A percentile compares a stretch with the other conserved stretches of the same genome.
Evolutionary conservation across 2,329 filamentous ascomycete genomes (phyloP).

Genomic region (Lecanicillium sp.): DNA sequence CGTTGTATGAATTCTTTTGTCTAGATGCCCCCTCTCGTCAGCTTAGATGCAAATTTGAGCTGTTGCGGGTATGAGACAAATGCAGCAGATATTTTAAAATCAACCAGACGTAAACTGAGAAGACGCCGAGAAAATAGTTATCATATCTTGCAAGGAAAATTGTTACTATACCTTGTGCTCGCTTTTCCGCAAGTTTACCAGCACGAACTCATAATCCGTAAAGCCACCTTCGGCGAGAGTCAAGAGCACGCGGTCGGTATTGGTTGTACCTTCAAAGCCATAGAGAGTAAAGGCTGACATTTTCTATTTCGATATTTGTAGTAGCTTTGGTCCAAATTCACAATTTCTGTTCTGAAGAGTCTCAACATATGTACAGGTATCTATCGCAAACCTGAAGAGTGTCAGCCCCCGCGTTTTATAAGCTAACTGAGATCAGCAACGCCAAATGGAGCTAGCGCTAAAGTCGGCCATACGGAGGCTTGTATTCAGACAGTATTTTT

Average conservation of each 20-base stretch:
- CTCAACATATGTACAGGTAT: no score
- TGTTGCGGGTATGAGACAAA: constrained; percentile 17
- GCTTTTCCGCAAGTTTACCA: constrained; percentile 28
- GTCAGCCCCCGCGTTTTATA: no score
- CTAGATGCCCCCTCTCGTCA: constrained; percentile 19
- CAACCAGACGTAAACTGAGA: no score
- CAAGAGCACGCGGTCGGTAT: constrained; percentile 33
- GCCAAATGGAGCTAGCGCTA: no score
- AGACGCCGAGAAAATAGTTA: not conserved
- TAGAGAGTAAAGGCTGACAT: constrained; percentile 36
- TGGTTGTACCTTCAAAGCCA: constrained; percentile 29
- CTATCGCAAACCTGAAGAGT: no score
- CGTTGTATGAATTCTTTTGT: constrained; percentile 26
- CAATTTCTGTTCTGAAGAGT: not conserved
- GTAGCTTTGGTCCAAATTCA: no score
- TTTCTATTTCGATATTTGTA: no score
- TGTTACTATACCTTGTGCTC: constrained; percentile 30
- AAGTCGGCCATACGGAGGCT: no score
- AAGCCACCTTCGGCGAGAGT: constrained; percentile 34
- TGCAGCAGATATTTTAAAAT: constrained; percentile 2
- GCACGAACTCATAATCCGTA: constrained; percentile 30
- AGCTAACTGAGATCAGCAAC: no score
- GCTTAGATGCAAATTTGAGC: no score
- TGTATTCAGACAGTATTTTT: no score
- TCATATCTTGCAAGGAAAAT: no score